Conservation (phyloP, 768 basidiomycete genomes). For the Kwoniella bestiolae region DNA sequence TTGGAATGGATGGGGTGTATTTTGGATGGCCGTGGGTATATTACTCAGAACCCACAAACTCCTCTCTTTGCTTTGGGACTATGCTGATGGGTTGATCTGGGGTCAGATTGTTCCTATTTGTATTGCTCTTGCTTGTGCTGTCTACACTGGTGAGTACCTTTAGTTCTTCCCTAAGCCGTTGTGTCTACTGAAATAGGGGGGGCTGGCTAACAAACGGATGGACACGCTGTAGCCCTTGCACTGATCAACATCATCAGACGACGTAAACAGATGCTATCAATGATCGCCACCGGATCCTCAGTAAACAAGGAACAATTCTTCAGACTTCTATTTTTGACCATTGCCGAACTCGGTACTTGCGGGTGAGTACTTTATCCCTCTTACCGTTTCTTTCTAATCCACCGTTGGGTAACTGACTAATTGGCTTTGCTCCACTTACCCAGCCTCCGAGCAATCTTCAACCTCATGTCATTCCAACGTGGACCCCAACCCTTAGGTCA, state of each 20-base stretch:
- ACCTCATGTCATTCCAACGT: slow-evolving; percentile 47
- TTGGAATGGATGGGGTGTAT: slow-evolving; percentile 55
- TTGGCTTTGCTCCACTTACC: not conserved
- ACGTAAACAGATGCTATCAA: slow-evolving; percentile 46
- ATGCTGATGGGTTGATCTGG: not conserved
- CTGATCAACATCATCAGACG: slow-evolving; percentile 51
- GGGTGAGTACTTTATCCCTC: slow-evolving; percentile 26
- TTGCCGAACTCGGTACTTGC: slow-evolving; percentile 50
- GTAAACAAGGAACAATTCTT: slow-evolving; percentile 52
- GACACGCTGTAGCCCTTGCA: slow-evolving; percentile 49
- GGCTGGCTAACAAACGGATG: too few relatives aligned
- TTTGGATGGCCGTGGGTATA: slow-evolving; percentile 47
- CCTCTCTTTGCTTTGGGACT: too few relatives aligned
- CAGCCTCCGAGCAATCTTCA: slow-evolving; percentile 54
- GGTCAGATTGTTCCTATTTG: slow-evolving; percentile 35
- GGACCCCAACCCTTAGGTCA: slow-evolving; percentile 49
- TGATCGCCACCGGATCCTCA: slow-evolving; percentile 44
- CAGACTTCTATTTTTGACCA: slow-evolving; percentile 43
- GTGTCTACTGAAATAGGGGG: too few relatives aligned
- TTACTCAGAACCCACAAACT: not conserved
- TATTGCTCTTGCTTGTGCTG: slow-evolving; percentile 33
- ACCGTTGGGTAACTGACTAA: too few relatives aligned
- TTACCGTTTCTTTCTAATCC: too few relatives aligned
- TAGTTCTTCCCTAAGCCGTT: too few relatives aligned
- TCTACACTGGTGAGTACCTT: slow-evolving; percentile 48